Evolutionary conservation across 116 monocot species (phyloP).

Genomic region (Papilionanthe hybrid): DNA sequence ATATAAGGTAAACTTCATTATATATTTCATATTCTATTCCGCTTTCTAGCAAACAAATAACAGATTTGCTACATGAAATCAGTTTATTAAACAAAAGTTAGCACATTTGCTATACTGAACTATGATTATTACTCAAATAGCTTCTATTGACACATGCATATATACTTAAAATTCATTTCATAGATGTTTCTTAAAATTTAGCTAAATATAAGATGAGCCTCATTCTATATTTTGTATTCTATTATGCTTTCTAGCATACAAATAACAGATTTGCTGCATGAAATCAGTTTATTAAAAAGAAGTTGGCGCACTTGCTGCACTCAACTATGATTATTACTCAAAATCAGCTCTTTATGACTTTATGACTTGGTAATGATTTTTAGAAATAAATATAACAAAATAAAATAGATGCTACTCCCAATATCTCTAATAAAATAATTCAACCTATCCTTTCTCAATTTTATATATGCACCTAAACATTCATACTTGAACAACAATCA

Average conservation of each 20-base stretch:
- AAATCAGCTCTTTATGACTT: no score
- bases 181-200: background rate
- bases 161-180: background rate
- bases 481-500: no score
- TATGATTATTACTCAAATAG: background rate
- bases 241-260: background rate
- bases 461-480: no score
- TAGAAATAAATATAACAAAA: no score
- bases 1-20: background rate
- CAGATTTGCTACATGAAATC: background rate
- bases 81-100: background rate
- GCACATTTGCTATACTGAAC: background rate
- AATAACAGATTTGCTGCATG: background rate
- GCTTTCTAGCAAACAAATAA: background rate
- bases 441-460: no score
- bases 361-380: no score
- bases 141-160: background rate
- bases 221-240: background rate
- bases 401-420: no score
- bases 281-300: background rate
- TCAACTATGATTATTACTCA: background rate
- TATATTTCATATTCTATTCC: no score
- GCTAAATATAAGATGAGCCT: background rate
- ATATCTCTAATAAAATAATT: no score
- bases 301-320: background rate